phyloP scores from a whole-genome alignment of 805 yeast genomes.

The Candida takata region DNA sequence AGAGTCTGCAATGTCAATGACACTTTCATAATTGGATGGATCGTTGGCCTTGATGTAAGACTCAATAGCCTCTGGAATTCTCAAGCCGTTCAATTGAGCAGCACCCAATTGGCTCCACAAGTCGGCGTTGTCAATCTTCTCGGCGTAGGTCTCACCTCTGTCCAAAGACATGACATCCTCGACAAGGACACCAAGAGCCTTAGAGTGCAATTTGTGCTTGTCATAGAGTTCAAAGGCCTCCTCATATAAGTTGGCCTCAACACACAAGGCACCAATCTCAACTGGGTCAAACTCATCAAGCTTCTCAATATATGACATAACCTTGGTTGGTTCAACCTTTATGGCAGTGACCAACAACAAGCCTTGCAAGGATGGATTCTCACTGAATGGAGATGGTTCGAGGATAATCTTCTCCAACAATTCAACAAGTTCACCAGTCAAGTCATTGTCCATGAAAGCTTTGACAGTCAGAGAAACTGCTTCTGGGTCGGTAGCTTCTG shows the following conservation, averaged over 20 bases:
- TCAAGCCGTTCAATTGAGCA: conserved; percentile 90
- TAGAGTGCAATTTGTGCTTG: conserved; percentile 66
- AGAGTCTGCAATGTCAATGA: conserved; percentile 90
- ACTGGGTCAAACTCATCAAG: conserved; percentile 86
- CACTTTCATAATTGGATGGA: conserved; percentile 83
- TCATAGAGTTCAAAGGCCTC: conserved; percentile 93
- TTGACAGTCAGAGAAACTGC: conserved; percentile 90
- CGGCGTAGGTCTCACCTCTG: conserved; percentile 91
- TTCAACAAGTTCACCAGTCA: conserved; percentile 90
- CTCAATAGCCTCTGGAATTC: conserved; percentile 85
- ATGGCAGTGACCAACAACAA: conserved; percentile 89
- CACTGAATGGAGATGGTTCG: conserved; percentile 96
- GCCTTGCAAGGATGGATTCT: conserved; percentile 92
- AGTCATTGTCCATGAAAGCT: conserved; percentile 91
- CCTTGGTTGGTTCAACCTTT: conserved; percentile 87
- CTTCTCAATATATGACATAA: conserved; percentile 75
- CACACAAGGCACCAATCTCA: conserved; percentile 89
- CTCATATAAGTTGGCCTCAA: conserved; percentile 81
- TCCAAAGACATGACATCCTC: conserved; percentile 93
- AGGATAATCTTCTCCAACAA: conserved; percentile 90
- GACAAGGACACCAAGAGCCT: conserved; percentile 85
- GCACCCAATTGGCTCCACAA: conserved; percentile 94
- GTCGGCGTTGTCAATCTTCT: conserved; percentile 76
- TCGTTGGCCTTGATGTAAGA: conserved; percentile 90
- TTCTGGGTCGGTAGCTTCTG: conserved; percentile 87